Evolutionary conservation across 2,329 filamentous ascomycete genomes (phyloP).

Genomic region (Botrytis byssoidea): DNA sequence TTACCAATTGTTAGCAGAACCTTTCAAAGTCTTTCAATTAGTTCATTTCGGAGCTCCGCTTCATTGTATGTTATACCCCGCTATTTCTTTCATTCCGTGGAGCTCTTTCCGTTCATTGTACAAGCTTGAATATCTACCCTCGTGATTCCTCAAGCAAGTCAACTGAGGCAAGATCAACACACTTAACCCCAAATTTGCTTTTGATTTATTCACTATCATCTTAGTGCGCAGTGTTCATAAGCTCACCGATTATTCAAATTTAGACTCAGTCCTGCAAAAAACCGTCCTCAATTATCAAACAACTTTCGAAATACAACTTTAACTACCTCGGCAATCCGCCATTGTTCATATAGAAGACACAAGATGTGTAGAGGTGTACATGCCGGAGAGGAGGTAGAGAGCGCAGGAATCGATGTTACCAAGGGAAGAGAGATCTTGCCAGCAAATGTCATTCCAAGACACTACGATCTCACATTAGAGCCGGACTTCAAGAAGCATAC

Average conservation of each 20-base stretch:
- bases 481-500: slow-evolving; percentile 85
- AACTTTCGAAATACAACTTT: slow-evolving; percentile 27
- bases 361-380: slow-evolving; percentile 65
- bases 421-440: slow-evolving; percentile 81
- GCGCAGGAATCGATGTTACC: slow-evolving; percentile 57
- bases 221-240: not conserved
- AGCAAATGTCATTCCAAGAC: slow-evolving; percentile 83
- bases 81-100: slow-evolving; percentile 14
- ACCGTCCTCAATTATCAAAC: slow-evolving; percentile 30
- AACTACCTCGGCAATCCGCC: slow-evolving; percentile 43
- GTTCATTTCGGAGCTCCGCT: slow-evolving; percentile 15
- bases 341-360: slow-evolving; percentile 73
- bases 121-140: not conserved
- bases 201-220: not conserved
- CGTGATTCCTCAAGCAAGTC: slow-evolving; percentile 8
- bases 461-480: slow-evolving; percentile 91
- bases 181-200: not conserved
- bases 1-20: slow-evolving; percentile 22
- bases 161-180: slow-evolving; percentile 3
- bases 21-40: slow-evolving; percentile 18
- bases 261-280: slow-evolving; percentile 30
- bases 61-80: slow-evolving; percentile 21
- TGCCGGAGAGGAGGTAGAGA: slow-evolving; percentile 53
- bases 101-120: not conserved
- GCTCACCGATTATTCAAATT: slow-evolving; percentile 13